phyloP scores from a whole-genome alignment of 371 early-diverging fungal genomes.

The Homolaphlyctis polyrhiza region DNA sequence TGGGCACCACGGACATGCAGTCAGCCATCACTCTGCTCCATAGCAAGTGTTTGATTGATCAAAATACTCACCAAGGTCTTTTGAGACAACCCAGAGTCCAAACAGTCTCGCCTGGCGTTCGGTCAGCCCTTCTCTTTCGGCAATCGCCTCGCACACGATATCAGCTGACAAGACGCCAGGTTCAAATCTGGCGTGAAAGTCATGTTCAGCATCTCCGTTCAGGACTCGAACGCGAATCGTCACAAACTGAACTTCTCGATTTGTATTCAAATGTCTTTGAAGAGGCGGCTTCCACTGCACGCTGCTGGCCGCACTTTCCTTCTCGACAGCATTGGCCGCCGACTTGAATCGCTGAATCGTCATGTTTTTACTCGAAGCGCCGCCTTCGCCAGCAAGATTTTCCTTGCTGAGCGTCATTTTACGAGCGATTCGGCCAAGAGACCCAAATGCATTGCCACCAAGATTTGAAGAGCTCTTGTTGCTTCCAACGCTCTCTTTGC shows the following conservation, averaged over 20 bases:
- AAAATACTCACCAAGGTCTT: conserved; percentile 36
- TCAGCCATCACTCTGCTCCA: too few relatives aligned
- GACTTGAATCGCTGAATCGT: not conserved
- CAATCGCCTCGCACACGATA: conserved; percentile 28
- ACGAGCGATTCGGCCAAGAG: too few relatives aligned
- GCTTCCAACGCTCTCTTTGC: too few relatives aligned
- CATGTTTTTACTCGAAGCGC: not conserved
- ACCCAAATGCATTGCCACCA: too few relatives aligned
- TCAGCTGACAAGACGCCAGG: conserved; percentile 9
- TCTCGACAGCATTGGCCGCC: not conserved
- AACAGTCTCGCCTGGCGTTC: conserved; percentile 23
- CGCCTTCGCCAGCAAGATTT: not conserved
- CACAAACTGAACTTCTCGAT: conserved; percentile 25
- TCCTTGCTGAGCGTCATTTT: too few relatives aligned
- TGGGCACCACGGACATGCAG: conserved; percentile 4
- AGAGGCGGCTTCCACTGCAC: conserved; percentile 35
- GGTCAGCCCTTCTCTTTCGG: conserved; percentile 29
- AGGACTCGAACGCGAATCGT: conserved; percentile 36
- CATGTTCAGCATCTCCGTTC: conserved; percentile 40
- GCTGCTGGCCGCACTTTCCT: not conserved
- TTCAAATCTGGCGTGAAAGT: conserved; percentile 12
- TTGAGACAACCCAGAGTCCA: conserved; percentile 45
- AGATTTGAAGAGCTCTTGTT: too few relatives aligned
- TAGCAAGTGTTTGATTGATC: too few relatives aligned
- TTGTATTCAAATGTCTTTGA: conserved; percentile 26